Evolutionary conservation across 805 yeast genomes (phyloP), one percentile per base, ranked within the genome.

Genomic region (Myxozyma monticola): DNA sequence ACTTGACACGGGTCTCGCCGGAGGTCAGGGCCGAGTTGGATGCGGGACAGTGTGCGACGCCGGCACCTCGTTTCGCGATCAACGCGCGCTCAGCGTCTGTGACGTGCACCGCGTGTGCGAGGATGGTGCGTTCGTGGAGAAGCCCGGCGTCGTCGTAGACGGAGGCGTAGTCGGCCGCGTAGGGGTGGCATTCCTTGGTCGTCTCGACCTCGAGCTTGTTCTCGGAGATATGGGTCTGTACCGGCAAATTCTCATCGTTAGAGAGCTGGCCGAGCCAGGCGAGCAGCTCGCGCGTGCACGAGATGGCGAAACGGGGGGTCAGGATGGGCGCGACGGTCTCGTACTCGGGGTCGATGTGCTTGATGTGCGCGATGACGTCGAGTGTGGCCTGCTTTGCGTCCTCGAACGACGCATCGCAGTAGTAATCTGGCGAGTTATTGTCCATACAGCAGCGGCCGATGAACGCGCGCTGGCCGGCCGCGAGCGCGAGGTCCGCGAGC

Each of bases 371-470:
- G 2, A 86, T 74, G 2, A 88, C 80, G 4, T 72, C 67, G 14
- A 71, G 56, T 56, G 86, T 86, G 3, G 82, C 74, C 17, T 68
- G 61, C 36, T 82, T 65, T 31, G 85, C 77, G 33, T 77, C 80
- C 22, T 79, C 77, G 4, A 72, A 62, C 5, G 80, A 71, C 61
- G 87, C 90, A 26, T 63, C 62, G 37, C 72, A 65, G 66, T 87
- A 81, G 64, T 79, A 84, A 26, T 78, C 84, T 0, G 93, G 95
- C 1, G 88, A 79, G 69, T 87, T 83, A 54, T 79, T 77, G 64
- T 89, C 84, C 98, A 93, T 93, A 65, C 98, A 93, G 18, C 88
- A 96, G 61, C 91, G 84, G 3, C 99, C 99, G 33, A 93, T 80
- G 46, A 86, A 76, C 0, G 96, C 96, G 54, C 97, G 74, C 68